A percentile compares a stretch with the other conserved stretches of the same genome.
Conservation (phyloP, 805 yeast species). For the Isabelozyma pseudorhagii region DNA sequence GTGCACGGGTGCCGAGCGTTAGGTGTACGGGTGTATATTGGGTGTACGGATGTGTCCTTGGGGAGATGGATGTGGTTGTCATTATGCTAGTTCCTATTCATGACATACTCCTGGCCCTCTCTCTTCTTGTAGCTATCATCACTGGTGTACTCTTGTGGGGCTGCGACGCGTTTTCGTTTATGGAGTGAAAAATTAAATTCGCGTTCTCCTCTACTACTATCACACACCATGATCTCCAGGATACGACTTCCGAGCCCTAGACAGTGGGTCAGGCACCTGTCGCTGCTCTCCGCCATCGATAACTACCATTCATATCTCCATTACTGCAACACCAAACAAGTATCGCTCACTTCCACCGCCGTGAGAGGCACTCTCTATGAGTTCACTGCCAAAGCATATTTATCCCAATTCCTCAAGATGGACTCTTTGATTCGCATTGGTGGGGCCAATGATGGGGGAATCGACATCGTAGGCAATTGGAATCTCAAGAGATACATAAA, state of each 20-base stretch:
- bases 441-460: constrained; percentile 55
- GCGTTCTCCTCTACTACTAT: not conserved
- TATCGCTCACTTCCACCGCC: constrained; percentile 34
- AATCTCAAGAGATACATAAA: constrained; percentile 16
- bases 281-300: not conserved
- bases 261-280: not conserved
- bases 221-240: not conserved
- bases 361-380: constrained; percentile 59
- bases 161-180: no score
- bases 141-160: no score
- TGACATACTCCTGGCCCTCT: not conserved
- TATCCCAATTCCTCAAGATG: constrained; percentile 37
- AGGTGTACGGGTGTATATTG: not conserved
- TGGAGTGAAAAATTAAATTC: not conserved
- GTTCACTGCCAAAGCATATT: constrained; percentile 35
- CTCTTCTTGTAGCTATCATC: not conserved
- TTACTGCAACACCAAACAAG: constrained; percentile 20
- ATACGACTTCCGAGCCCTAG: not conserved
- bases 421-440: constrained; percentile 44
- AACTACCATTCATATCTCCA: constrained; percentile 25
- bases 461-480: constrained; percentile 57
- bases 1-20: not conserved
- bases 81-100: no score
- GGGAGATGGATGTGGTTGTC: not conserved
- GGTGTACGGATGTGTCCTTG: not conserved